Evolutionary conservation across 108 stramenopile genomes (phyloP), one percentile per base, ranked within the genome.

Genomic region (Cyclostephanos invisitatus): DNA sequence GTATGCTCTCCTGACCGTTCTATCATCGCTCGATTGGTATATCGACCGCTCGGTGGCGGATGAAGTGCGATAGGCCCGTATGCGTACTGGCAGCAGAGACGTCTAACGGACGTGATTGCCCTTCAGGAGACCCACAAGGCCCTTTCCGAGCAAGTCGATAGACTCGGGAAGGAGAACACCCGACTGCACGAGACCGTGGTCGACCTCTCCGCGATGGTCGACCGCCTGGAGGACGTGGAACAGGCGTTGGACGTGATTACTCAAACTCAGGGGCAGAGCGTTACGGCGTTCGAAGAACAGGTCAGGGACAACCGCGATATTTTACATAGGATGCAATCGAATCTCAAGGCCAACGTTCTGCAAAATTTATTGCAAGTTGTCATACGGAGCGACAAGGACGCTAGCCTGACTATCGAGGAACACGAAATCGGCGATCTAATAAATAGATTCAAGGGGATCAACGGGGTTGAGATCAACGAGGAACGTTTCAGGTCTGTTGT

Each of bases 401-500:
- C 62, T 18, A 72, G 78, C 58, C 62, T 78, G 65, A 67, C 38
- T n/a, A 84, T 84, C 55, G 80, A 84, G 32, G 75, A 77, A 28
- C 50, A 80, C 24, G 84, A 84, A 72, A 77, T 84, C 15, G 81
- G 77, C n/a, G 73, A 53, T 42, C 50, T 84, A 15, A 70, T 82
- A 21, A 60, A 56, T 1, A 54, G 80, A 42, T 60, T 84, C 20
- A 42, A 78, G 57, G 53, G 73, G n/a, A 80, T 82, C 46, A 70
- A 82, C n/a, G 84, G 84, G 18, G 84, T 84, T 8, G 73, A 82
- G 50, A 56, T 84, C 25, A 49, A 75, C 10, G 81, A 88, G 38
- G 84, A 89, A 57, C 68, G 77, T 24, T 79, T 92, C 53, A 77
- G 77, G 62, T 37, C 68, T 21, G 82, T 82, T 12, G 79, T 89